phyloP scores from a whole-genome alignment of 2,329 filamentous ascomycete species.

The Trichoderma lentiforme region DNA sequence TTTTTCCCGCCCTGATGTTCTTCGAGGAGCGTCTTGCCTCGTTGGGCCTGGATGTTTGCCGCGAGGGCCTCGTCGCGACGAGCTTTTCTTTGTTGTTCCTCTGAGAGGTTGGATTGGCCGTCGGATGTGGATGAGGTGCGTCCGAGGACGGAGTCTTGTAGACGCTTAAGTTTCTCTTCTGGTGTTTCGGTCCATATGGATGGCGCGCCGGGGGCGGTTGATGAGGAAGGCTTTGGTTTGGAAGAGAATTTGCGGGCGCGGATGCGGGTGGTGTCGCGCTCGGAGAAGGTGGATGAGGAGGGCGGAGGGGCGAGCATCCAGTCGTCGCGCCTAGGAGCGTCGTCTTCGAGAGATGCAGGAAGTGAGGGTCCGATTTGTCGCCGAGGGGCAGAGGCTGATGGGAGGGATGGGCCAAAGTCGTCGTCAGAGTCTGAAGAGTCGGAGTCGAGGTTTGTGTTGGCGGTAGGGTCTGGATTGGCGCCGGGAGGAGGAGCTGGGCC shows the following conservation, averaged over 20 bases:
- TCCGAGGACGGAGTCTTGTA: conserved; percentile 80
- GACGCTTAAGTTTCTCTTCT: conserved; percentile 75
- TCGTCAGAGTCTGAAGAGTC: conserved; percentile 37
- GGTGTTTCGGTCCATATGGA: conserved; percentile 90
- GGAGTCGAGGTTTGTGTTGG: conserved; percentile 30
- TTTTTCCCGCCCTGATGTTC: conserved; percentile 43
- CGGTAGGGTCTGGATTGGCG: conserved; percentile 25
- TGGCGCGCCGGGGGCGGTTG: conserved; percentile 45
- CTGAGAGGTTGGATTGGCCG: conserved; percentile 30
- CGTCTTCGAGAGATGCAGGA: conserved; percentile 34
- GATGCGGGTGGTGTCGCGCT: conserved; percentile 78
- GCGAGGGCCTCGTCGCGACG: conserved; percentile 48
- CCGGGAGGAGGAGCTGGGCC: conserved; percentile 38
- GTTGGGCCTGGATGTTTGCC: conserved; percentile 50
- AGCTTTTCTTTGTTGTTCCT: conserved; percentile 55
- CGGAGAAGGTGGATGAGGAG: conserved; percentile 51
- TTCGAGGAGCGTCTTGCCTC: conserved; percentile 58
- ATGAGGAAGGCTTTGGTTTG: conserved; percentile 35
- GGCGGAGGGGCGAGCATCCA: conserved; percentile 76
- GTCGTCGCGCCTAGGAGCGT: conserved; percentile 68
- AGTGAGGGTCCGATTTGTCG: conserved; percentile 38
- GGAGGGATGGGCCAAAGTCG: conserved; percentile 59
- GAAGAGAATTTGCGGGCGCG: conserved; percentile 80
- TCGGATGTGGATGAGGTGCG: conserved; percentile 45
- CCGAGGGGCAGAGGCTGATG: conserved; percentile 45